Conservation (phyloP, 1,284 basidiomycete species). For the Agroathelia rolfsii region DNA sequence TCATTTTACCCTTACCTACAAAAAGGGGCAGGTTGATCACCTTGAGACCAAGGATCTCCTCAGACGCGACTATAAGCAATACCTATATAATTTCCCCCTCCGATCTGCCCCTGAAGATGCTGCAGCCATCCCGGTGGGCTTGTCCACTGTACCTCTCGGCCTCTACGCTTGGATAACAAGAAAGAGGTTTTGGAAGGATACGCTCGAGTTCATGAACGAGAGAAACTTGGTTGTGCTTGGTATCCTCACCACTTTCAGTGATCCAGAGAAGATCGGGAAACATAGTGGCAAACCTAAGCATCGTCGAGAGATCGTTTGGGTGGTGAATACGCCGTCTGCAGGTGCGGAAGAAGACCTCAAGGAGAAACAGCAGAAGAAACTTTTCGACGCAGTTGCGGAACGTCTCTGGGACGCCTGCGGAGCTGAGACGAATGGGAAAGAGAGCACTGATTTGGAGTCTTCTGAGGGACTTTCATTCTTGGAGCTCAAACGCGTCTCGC, state of each 20-base stretch:
- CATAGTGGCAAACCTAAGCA: conserved; percentile 52
- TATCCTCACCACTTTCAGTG: conserved; percentile 62
- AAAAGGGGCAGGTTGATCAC: conserved; percentile 64
- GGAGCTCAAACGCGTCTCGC: conserved; percentile 10
- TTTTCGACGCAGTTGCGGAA: conserved; percentile 24
- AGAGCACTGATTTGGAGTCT: conserved; percentile 17
- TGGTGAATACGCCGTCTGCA: too few relatives aligned
- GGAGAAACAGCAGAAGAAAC: conserved; percentile 11
- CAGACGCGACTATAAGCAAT: conserved; percentile 90
- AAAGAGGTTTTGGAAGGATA: conserved; percentile 35
- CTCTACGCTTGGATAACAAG: conserved; percentile 43
- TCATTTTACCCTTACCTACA: conserved; percentile 37
- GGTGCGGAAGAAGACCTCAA: conserved; percentile 12
- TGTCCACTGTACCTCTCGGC: conserved; percentile 71
- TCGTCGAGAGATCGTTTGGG: conserved; percentile 59
- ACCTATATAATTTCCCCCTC: conserved; percentile 38
- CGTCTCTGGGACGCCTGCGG: conserved; percentile 34
- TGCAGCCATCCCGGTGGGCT: conserved; percentile 38
- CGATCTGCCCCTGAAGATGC: too few relatives aligned
- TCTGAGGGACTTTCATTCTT: conserved; percentile 21
- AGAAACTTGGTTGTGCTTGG: conserved; percentile 60
- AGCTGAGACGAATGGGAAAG: conserved; percentile 23
- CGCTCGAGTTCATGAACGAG: conserved; percentile 57
- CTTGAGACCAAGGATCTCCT: conserved; percentile 72
- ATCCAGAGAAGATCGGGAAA: conserved; percentile 28